phyloP scores from a whole-genome alignment of 2,329 filamentous ascomycete genomes.

The Fusarium odoratissimum region DNA sequence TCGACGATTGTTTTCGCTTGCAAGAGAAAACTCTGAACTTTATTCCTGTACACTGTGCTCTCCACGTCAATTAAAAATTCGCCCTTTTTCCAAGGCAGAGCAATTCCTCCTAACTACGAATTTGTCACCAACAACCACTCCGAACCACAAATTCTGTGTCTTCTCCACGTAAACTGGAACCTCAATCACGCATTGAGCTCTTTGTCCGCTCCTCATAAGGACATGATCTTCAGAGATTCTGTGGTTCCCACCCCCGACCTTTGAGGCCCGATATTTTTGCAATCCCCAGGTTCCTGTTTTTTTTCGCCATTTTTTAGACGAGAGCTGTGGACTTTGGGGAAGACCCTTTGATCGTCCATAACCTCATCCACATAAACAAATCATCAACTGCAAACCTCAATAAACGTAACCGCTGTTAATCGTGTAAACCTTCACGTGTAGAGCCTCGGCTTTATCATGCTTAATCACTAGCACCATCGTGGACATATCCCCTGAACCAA shows the following conservation, averaged over 20 bases:
- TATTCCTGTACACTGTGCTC: background rate
- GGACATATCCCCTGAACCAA: conserved; percentile 11
- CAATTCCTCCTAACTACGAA: background rate
- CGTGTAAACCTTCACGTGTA: background rate
- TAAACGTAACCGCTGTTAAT: background rate
- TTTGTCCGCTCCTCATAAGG: conserved; percentile 17
- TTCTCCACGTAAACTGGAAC: conserved; percentile 11
- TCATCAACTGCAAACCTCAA: too few species aligned
- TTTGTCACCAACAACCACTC: background rate
- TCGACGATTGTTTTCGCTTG: background rate
- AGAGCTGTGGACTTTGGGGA: background rate
- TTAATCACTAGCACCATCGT: background rate
- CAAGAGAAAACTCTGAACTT: conserved; percentile 1
- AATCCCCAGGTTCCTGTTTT: conserved; percentile 31
- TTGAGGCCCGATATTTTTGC: conserved; percentile 1
- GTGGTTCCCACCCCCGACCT: conserved; percentile 3
- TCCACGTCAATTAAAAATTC: background rate
- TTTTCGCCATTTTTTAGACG: conserved; percentile 15
- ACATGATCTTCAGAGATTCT: conserved; percentile 17
- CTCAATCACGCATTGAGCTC: conserved; percentile 1
- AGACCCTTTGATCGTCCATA: background rate
- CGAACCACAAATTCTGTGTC: background rate
- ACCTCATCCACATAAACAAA: background rate
- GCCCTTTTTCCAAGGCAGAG: background rate
- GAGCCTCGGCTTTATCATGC: background rate